Percentiles rank a stretch among this genome's conserved stretches.
These are phyloP conservation scores for Astrothelium subdiscretum DNA, from an alignment of 495 filamentous ascomycete genomes.

Conservation along the genomic window DNA sequence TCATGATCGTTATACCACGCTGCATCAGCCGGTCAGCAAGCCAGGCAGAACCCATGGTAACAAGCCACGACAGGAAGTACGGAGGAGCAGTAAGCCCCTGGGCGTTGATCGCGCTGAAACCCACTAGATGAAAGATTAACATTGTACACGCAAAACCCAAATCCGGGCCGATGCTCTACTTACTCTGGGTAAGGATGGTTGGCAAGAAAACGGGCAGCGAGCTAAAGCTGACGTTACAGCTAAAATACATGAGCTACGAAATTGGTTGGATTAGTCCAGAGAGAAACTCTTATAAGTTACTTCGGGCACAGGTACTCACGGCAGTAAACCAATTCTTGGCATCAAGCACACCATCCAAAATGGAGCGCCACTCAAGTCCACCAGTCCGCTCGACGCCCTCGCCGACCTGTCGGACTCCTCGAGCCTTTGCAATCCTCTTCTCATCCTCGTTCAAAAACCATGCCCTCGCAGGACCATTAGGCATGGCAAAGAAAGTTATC, in stretches of 20 bases:
- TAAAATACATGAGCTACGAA: constrained; percentile 9
- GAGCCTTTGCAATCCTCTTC: constrained; percentile 50
- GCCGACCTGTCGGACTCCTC: constrained; percentile 17
- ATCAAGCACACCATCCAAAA: constrained; percentile 15
- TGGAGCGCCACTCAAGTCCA: constrained; percentile 11
- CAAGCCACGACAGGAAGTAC: constrained; percentile 46
- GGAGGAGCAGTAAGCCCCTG: constrained; percentile 77
- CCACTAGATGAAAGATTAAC: constrained; percentile 36
- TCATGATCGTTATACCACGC: constrained; percentile 53
- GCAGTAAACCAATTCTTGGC: constrained; percentile 46
- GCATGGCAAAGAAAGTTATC: constrained; percentile 56
- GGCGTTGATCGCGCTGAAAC: constrained; percentile 57
- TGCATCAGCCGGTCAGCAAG: constrained; percentile 61
- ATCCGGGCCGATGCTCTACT: not conserved
- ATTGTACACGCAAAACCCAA: not conserved
- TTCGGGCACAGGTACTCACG: constrained; percentile 42
- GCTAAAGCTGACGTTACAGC: constrained; percentile 45
- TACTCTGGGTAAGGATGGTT: constrained; percentile 33
- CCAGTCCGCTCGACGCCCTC: constrained; percentile 11
- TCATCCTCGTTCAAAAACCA: constrained; percentile 61
- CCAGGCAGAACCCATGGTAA: constrained; percentile 52
- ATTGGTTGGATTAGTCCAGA: not conserved
- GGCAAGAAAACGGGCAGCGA: constrained; percentile 80
- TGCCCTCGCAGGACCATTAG: constrained; percentile 59
- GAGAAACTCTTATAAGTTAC: not conserved